Base-by-base conservation (phyloP, 768 basidiomycete genomes). In the Phylloporus sp. region DNA sequence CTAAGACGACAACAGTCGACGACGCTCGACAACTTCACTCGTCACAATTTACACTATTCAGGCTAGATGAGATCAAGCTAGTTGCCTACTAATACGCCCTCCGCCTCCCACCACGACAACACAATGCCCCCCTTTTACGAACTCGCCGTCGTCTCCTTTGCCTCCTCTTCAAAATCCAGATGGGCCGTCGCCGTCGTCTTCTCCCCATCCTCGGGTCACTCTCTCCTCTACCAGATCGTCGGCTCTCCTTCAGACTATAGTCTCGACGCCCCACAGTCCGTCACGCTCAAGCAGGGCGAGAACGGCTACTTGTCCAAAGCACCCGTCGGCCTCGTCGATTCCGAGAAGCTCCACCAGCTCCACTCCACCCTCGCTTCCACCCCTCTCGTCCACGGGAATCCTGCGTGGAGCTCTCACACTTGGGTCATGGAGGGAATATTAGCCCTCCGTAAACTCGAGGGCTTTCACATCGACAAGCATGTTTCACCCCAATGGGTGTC, bases 111-210 rank as follows among this genome's bases (percentile, higher is more conserved):
- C 34, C 22, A 28, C 21, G n/a, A n/a, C 15, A 36, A 31, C 42
- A 44, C 40, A 10, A 66, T 66, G 64, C 66, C 64, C 32, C 64
- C 64, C 17, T 66, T 64, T 47, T 66, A 68, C 47, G 64, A 66
- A 35, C 53, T 66, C 42, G 38, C 66, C 6, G 56, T 66, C 35
- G 66, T 55, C 40, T 59, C 57, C 33, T 66, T 66, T 42, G 39
- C 36, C 4, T 52, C 61, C n/a, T 40, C 55, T 2, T 44, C 55
- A 14, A 56, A 50, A 47, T 36, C 57, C 8, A 55, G 38, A 46
- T 68, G 64, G 60, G 56, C 44, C 17, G 58, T 66, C 42, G 60
- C 40, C 7, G 64, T 66, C 43, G 40, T 60, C 2, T 60, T 66
- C 56, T 49, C 66, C 0, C 42, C 64, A 9, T 37, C 60, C 31